Conservation (phyloP, 164 flowering plant genomes). For the Magnolia officinalis region DNA sequence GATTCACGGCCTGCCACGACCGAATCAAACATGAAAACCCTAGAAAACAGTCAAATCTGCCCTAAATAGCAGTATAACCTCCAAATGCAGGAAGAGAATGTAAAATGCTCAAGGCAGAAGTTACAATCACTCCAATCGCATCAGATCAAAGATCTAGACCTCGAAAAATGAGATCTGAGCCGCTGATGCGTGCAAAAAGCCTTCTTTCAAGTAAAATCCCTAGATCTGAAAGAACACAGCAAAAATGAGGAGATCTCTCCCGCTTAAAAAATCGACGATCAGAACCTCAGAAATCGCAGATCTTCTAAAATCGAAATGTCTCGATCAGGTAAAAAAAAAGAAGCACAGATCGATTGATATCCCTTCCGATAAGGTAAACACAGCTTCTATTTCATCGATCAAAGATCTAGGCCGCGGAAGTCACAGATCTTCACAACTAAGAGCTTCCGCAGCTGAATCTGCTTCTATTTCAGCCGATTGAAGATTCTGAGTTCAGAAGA, state of each 20-base stretch:
- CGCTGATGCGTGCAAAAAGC: neutral
- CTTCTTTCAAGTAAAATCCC: neutral
- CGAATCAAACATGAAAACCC: neutral
- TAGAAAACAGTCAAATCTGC: neutral
- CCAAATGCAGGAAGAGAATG: neutral
- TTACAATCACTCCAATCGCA: neutral
- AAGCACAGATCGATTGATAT: neutral
- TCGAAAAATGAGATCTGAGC: neutral
- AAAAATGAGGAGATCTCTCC: neutral
- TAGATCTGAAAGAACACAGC: neutral
- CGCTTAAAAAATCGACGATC: neutral
- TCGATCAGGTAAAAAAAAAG: neutral
- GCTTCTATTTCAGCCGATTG: neutral
- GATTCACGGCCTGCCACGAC: neutral
- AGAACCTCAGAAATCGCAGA: neutral
- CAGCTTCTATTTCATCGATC: neutral
- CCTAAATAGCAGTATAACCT: neutral
- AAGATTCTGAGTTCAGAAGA: neutral
- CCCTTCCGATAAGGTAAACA: neutral
- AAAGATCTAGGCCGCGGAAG: neutral
- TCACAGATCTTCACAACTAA: neutral
- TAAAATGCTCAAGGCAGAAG: neutral
- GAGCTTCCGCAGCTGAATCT: neutral
- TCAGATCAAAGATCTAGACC: neutral
- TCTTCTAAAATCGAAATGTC: neutral